These are phyloP conservation scores for Paxillus involutus DNA, from an alignment of 768 basidiomycete genomes.

Conservation along the genomic window DNA sequence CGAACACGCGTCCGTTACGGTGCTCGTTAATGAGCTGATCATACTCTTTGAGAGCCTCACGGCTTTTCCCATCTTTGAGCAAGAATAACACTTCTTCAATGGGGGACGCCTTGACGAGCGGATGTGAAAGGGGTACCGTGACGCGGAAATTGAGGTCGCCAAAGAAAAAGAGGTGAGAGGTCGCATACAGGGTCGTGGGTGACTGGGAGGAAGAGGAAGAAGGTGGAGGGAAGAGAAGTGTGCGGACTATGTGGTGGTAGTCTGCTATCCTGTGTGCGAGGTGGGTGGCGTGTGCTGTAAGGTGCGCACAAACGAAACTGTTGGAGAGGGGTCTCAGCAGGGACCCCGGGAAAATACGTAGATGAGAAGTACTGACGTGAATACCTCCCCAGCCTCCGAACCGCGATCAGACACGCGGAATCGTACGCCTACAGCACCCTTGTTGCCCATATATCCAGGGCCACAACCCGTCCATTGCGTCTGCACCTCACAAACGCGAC, in stretches of 20 bases:
- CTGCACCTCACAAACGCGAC: slow-evolving; percentile 62
- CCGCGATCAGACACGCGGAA: slow-evolving; percentile 66
- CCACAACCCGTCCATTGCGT: slow-evolving; percentile 77
- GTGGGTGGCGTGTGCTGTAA: slow-evolving; percentile 77
- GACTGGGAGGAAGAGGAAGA: slow-evolving; percentile 30
- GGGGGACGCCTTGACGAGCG: slow-evolving; percentile 36
- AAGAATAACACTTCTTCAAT: slow-evolving; percentile 39
- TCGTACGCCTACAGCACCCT: slow-evolving; percentile 88
- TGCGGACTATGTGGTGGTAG: slow-evolving; percentile 77
- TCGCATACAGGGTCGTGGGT: slow-evolving; percentile 70
- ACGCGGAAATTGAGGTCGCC: slow-evolving; percentile 95
- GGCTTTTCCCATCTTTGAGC: slow-evolving; percentile 47
- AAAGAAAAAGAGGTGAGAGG: slow-evolving; percentile 89
- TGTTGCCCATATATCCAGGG: slow-evolving; percentile 85
- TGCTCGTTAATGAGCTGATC: slow-evolving; percentile 72
- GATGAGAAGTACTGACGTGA: slow-evolving; percentile 62
- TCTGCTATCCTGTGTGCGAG: slow-evolving; percentile 68
- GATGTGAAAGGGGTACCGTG: slow-evolving; percentile 55
- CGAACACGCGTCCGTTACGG: slow-evolving; percentile 62
- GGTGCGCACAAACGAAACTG: slow-evolving; percentile 91
- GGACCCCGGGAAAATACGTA: background rate
- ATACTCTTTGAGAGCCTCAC: slow-evolving; percentile 64
- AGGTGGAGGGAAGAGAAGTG: slow-evolving; percentile 65
- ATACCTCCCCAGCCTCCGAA: slow-evolving; percentile 65
- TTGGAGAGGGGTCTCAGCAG: slow-evolving; percentile 5